Base-by-base conservation (phyloP, 2,329 filamentous ascomycete genomes). In the Fusarium lyarnte region DNA sequence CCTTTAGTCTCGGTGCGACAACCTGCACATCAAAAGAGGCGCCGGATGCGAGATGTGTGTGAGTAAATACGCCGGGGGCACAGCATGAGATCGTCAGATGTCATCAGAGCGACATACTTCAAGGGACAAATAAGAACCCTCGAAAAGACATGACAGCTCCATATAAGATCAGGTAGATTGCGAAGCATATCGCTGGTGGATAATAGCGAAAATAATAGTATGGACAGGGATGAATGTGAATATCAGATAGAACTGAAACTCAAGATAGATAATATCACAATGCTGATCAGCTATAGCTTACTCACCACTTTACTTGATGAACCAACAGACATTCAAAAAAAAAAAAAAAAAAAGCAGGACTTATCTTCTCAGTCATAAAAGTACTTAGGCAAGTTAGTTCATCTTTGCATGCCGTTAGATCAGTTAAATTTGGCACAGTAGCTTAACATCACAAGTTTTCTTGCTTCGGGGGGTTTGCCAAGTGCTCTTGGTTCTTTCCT, bases 21-120 rank as follows among this genome's bases (percentile, higher is more conserved):
- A 38, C 47, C 36, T 23, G 43, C 53, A 52, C 54, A 52, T 74
- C 72, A 21, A 74, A 74, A 74, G 45, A 72, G 72, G 72, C 42
- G 71, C 47, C 68, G 38, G 64, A 72, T 66, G 72, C 72, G 72
- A 74, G 72, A 69, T 73, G 63, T 42, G 25, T 42, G 49, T 42
- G 49, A 38, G 39, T 25, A n/a, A 29, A 39, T 33, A 60, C 59
- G 49, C 19, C 35, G 29, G 67, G 49, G 47, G 33, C 47, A 72
- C 68, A 46, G 27, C 58, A 66, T 72, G 25, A 31, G 38, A 38
- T 63, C 58, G 33, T 33, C 6, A 39, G 31, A 60, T 41, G 33
- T 35, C 55, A 17, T n/a, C 36, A 42, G 47, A 27, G 38, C 36
- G 14, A 63, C 52, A 27, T n/a, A 36, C 17, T 27, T 29, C 35